Evolutionary conservation across 2,329 filamentous ascomycete genomes (phyloP).

Genomic region (Penicillium occitanis): DNA sequence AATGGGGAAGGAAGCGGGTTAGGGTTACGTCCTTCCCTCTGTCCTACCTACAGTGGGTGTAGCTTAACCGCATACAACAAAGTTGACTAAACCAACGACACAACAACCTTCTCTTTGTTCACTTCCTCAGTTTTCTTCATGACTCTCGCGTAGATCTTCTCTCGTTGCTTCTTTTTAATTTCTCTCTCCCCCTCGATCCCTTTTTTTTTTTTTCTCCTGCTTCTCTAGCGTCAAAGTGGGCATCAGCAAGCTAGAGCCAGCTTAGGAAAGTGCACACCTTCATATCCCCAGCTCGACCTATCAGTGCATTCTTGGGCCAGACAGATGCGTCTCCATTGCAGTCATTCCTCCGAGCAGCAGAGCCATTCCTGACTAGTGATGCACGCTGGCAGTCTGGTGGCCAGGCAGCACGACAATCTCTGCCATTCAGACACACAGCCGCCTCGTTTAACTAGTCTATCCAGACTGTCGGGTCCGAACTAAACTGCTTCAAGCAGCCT

Average conservation of each 20-base stretch:
- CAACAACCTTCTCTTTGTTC: background rate
- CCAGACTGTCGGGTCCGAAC: conserved; percentile 36
- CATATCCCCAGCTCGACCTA: conserved; percentile 8
- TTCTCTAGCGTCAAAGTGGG: conserved; percentile 6
- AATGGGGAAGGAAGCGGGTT: background rate
- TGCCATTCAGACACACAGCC: conserved; percentile 33
- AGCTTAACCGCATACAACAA: background rate
- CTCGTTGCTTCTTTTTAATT: background rate
- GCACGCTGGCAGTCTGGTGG: conserved; percentile 13
- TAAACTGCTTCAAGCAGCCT: conserved; percentile 28
- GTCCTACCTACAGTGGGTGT: background rate
- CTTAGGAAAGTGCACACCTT: conserved; percentile 17
- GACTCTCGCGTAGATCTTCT: conserved; percentile 3
- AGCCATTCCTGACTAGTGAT: conserved; percentile 6
- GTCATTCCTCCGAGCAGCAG: conserved; percentile 11
- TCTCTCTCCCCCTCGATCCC: background rate
- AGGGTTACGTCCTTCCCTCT: background rate
- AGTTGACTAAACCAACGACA: background rate
- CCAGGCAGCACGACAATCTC: conserved; percentile 13
- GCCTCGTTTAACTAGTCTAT: conserved; percentile 34
- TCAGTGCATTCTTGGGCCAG: conserved; percentile 13
- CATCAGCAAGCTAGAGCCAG: conserved; percentile 7
- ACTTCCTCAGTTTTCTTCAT: background rate
- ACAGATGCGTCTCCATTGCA: background rate
- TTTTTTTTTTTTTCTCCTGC: background rate